A percentile compares a stretch with the other conserved stretches of the same genome.
Conservation (phyloP, 306 rosid genomes). For the Spatholobus suberectus region DNA sequence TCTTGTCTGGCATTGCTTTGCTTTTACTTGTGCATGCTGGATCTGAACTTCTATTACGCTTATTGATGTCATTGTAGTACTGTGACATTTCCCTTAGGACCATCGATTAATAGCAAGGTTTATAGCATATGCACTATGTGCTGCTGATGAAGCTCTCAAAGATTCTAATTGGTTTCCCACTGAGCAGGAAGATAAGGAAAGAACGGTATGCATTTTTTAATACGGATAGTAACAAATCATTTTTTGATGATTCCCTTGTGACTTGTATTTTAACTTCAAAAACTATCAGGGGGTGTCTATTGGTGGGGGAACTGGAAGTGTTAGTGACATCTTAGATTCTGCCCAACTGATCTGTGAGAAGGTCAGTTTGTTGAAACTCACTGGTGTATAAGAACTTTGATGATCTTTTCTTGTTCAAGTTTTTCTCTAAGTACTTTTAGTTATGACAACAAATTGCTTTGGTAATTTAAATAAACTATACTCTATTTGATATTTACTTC, state of each 20-base stretch:
- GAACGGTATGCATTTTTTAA: constrained; percentile 67
- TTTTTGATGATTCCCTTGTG: constrained; percentile 28
- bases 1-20: constrained; percentile 16
- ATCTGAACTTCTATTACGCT: constrained; percentile 29
- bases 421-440: constrained; percentile 26
- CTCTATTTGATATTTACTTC: constrained; percentile 2
- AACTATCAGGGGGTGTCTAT: constrained; percentile 81
- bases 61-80: constrained; percentile 53
- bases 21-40: constrained; percentile 31
- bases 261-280: constrained; percentile 43
- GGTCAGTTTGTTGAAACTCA: constrained; percentile 53
- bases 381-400: not conserved
- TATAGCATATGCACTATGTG: constrained; percentile 93
- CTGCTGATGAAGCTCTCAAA: constrained; percentile 90
- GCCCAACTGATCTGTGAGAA: constrained; percentile 85
- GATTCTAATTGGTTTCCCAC: constrained; percentile 92
- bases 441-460: constrained; percentile 24
- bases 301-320: constrained; percentile 96
- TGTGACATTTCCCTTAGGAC: constrained; percentile 60
- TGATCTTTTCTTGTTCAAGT: constrained; percentile 12
- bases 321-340: constrained; percentile 84
- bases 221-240: constrained; percentile 9
- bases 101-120: constrained; percentile 85
- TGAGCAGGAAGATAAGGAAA: constrained; percentile 73
- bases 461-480: constrained; percentile 27